A percentile compares a stretch with the other conserved stretches of the same genome.
Conservation (phyloP, 129 eudicot species). For the Flaveria ramosissima region DNA sequence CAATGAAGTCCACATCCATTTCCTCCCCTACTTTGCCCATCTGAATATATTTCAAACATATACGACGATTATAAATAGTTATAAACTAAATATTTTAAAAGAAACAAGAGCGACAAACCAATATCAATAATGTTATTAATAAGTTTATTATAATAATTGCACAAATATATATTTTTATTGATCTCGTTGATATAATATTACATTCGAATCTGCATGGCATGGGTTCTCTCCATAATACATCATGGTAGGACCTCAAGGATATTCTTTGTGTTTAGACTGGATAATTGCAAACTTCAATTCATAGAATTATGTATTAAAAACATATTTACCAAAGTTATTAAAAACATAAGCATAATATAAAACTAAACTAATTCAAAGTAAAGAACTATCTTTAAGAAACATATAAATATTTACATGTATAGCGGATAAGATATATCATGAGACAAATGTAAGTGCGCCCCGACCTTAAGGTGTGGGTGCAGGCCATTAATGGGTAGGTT, state of each 20-base stretch:
- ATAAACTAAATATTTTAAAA: neutral
- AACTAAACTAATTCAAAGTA: too few species aligned
- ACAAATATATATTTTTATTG: neutral
- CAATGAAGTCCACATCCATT: constrained; percentile 47
- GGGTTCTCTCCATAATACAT: constrained; percentile 3
- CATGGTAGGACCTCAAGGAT: constrained; percentile 23
- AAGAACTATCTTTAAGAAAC: too few species aligned
- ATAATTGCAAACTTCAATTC: neutral
- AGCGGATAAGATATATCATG: too few species aligned
- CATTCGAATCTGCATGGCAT: constrained; percentile 22
- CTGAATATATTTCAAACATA: constrained; percentile 16
- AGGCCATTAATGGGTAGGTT: too few species aligned
- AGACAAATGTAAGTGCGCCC: too few species aligned
- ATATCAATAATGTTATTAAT: neutral
- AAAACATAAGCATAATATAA: too few species aligned
- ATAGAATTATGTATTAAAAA: too few species aligned
- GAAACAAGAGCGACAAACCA: neutral
- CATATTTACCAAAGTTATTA: too few species aligned
- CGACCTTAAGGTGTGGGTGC: too few species aligned
- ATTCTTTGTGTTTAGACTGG: neutral
- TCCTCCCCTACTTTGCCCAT: constrained; percentile 57
- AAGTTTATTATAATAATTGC: neutral
- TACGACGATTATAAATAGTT: neutral
- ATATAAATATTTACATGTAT: too few species aligned
- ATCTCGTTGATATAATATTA: neutral